These are phyloP conservation scores for Amphirosellinia nigrospora DNA, from an alignment of 495 filamentous ascomycete species.

Conservation along the genomic window DNA sequence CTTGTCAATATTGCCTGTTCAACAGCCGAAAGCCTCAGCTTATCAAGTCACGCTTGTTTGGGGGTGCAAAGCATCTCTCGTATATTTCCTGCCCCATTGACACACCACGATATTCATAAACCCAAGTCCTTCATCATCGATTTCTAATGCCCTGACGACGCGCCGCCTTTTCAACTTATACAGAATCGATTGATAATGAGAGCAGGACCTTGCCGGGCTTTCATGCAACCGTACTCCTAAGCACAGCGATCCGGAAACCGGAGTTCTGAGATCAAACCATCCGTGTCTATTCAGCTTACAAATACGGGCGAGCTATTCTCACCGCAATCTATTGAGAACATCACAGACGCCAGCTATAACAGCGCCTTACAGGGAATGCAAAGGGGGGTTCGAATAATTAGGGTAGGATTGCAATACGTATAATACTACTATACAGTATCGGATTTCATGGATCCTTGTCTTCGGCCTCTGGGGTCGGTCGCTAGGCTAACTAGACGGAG, in stretches of 20 bases:
- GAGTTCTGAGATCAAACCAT: slow-evolving; percentile 3
- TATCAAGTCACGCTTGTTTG: neutral
- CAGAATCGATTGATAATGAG: neutral
- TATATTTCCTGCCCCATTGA: neutral
- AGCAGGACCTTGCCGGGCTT: neutral
- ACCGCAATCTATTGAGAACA: neutral
- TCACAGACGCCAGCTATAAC: neutral
- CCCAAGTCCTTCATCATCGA: neutral
- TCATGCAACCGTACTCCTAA: neutral
- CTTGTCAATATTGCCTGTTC: neutral
- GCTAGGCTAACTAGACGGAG: neutral
- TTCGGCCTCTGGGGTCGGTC: neutral
- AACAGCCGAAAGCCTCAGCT: neutral
- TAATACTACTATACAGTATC: neutral
- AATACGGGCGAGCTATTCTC: slow-evolving; percentile 11
- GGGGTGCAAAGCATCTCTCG: no score
- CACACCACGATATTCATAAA: neutral
- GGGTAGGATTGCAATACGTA: neutral
- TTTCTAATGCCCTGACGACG: neutral
- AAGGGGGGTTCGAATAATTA: neutral
- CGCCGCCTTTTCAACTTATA: neutral
- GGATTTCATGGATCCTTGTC: neutral
- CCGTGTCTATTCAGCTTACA: slow-evolving; percentile 17
- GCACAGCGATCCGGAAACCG: slow-evolving; percentile 11
- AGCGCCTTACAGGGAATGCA: neutral